Evolutionary conservation across 768 basidiomycete species (phyloP), one percentile per base, ranked within the genome.

Genomic region (Mycena venus): DNA sequence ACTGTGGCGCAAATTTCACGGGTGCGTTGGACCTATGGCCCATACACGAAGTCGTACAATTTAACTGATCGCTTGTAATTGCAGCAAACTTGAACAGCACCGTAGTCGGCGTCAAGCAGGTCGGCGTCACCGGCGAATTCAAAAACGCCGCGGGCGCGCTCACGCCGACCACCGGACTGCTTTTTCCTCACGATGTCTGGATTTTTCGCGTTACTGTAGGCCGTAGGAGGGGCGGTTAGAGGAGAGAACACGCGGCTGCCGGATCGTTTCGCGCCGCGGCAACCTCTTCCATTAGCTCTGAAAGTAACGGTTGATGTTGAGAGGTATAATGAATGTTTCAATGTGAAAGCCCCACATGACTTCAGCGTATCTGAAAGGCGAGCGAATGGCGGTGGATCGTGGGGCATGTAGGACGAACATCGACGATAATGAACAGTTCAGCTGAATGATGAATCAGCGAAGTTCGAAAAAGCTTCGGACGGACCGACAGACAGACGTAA

Each of bases 1-100:
- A 40, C 10, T 60, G 59, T 42, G 59, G 59, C 59, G 59, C 59
- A 60, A 60, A 60, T 60, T 60, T 60, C 59, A 60, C 11, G 2
- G 60, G 60, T 62, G 60, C 34, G 38, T 62, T 15, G 25, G 36
- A 12, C 25, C 32, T 29, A 23, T 27, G 25, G 40, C 38, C 27
- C 7, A 29, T 62, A 5, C 58, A 62, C 59, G 38, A 40, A 42
- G 12, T 27, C 21, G 40, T 27, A 19, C 38, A 31, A 7, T 12
- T 12, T 42, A 25, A 44, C 60, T 62, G 60, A 62, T 7, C 17
- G 38, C 40, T 25, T 17, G 25, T 2, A 23, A 62, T 42, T 42
- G 15, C 25, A 62, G 60, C 60, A 25, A 62, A 6, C 38, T 44
- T 62, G 60, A 62, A 62, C 40, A 44, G 25, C 40, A 44, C 40